phyloP scores from a whole-genome alignment of 2,329 filamentous ascomycete species.

The Dactylellina drechsleri region DNA sequence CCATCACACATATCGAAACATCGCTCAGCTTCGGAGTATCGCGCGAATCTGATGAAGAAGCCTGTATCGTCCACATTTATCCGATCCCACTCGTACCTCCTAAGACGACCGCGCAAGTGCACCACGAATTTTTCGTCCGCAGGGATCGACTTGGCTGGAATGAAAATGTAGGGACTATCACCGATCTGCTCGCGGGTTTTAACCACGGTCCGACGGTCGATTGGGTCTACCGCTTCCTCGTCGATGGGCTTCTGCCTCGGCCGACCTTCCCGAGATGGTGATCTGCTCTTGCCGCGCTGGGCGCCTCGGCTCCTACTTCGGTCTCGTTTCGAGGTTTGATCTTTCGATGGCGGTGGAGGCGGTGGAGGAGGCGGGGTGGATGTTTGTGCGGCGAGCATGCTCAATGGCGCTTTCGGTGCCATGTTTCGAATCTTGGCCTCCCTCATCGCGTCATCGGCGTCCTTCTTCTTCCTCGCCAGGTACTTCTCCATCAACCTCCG shows the following conservation, averaged over 20 bases:
- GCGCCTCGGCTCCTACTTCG: slow-evolving; percentile 48
- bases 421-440: slow-evolving; percentile 59
- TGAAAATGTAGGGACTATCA: slow-evolving; percentile 90
- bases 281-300: slow-evolving; percentile 21
- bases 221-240: slow-evolving; percentile 54
- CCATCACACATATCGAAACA: slow-evolving; percentile 83
- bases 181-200: slow-evolving; percentile 67
- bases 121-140: slow-evolving; percentile 84
- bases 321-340: slow-evolving; percentile 49
- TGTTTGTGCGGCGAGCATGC: slow-evolving; percentile 46
- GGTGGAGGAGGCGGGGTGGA: slow-evolving; percentile 56
- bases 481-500: slow-evolving; percentile 79
- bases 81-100: slow-evolving; percentile 81
- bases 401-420: slow-evolving; percentile 59
- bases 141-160: slow-evolving; percentile 86
- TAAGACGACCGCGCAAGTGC: slow-evolving; percentile 89
- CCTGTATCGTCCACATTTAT: slow-evolving; percentile 85
- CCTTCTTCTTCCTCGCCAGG: slow-evolving; percentile 75
- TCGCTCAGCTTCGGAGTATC: slow-evolving; percentile 80
- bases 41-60: slow-evolving; percentile 91
- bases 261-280: slow-evolving; percentile 57
- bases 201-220: slow-evolving; percentile 60
- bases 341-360: slow-evolving; percentile 56
- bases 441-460: slow-evolving; percentile 65
- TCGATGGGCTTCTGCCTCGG: slow-evolving; percentile 63